Evolutionary conservation across 768 basidiomycete species (phyloP), one percentile per base, ranked within the genome.

Genomic region (Postia placenta): DNA sequence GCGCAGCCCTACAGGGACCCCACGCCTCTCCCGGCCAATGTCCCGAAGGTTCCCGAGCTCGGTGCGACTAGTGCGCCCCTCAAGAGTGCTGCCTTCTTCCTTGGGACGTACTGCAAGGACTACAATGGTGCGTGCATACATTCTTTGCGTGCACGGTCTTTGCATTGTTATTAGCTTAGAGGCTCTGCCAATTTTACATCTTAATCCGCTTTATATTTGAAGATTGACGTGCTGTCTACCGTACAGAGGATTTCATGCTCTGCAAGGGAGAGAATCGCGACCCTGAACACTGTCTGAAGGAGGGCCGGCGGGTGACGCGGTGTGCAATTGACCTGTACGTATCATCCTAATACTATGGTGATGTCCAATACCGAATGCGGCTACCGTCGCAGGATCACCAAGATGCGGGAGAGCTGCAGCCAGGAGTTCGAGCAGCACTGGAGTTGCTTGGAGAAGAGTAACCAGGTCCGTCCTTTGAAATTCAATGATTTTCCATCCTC

Each of bases 41-140:
- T 85, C 20, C 92, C 94, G 27, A 83, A 81, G 61, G 90, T 97
- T 30, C 74, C 80, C 52, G 96, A 99, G 69, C 69, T 99, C 39
- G 95, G 94, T 36, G 76, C 73, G 38, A 92, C 92, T 1, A 94
- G 91, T 56, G 96, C 85, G 51, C 96, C 95, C 1, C 73, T 98
- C 61, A 97, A 98, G 74, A 90, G 87, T 58, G 92, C 95, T 1
- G 87, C 92, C 6, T 98, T 97, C 80, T 97, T 97, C 72, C 83
- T 99, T 65, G 96, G 92, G 24, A 85, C 88, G 30, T 80, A 91
- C 65, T 99, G 95, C 80, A 92, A 92, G 69, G 89, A 92, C 49
- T 95, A 83, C 72, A 98, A 95, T 71, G 95, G 95, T 97, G 52
- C 45, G 87, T 60, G 44, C 35, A 4, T 20, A 25, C 20, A 15